A percentile compares a stretch with the other conserved stretches of the same genome.
Conservation (phyloP, 1,139 yeast genomes). For the Candida sp. region DNA sequence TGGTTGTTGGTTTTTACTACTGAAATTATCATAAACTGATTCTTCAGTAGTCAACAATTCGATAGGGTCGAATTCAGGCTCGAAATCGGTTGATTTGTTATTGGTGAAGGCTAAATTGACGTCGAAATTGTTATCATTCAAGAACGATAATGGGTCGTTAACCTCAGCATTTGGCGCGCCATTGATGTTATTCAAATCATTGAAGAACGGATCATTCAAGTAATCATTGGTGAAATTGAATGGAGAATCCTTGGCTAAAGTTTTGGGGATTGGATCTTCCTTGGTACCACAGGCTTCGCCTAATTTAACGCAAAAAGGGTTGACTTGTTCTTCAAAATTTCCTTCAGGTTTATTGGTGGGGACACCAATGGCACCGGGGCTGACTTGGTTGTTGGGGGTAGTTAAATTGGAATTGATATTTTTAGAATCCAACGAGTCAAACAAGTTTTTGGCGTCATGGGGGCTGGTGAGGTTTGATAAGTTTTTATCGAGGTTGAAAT, state of each 20-base stretch:
- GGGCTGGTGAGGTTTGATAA: constrained; percentile 24
- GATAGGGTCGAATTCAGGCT: constrained; percentile 26
- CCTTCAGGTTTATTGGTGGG: constrained; percentile 13
- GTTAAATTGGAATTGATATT: constrained; percentile 8
- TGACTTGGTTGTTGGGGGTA: constrained; percentile 7
- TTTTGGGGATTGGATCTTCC: constrained; percentile 63
- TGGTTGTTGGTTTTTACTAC: constrained; percentile 20
- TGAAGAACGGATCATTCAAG: constrained; percentile 27
- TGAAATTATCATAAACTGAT: constrained; percentile 59
- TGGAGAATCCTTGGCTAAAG: constrained; percentile 11
- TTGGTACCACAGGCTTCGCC: constrained; percentile 85
- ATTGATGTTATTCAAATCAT: constrained; percentile 6
- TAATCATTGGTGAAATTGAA: constrained; percentile 13
- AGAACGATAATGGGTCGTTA: constrained; percentile 42
- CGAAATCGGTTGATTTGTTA: constrained; percentile 12
- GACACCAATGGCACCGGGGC: constrained; percentile 8
- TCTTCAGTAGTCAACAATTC: constrained; percentile 55
- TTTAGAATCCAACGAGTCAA: constrained; percentile 34
- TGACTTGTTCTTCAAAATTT: constrained; percentile 41
- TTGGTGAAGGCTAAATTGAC: constrained; percentile 41
- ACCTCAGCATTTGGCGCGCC: constrained; percentile 8
- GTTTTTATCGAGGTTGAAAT: neutral
- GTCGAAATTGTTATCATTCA: constrained; percentile 48
- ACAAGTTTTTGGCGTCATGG: constrained; percentile 27
- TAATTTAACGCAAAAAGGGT: constrained; percentile 72